These are phyloP conservation scores for Candida fluviatilis DNA, from an alignment of 805 yeast species.

Conservation along the genomic window DNA sequence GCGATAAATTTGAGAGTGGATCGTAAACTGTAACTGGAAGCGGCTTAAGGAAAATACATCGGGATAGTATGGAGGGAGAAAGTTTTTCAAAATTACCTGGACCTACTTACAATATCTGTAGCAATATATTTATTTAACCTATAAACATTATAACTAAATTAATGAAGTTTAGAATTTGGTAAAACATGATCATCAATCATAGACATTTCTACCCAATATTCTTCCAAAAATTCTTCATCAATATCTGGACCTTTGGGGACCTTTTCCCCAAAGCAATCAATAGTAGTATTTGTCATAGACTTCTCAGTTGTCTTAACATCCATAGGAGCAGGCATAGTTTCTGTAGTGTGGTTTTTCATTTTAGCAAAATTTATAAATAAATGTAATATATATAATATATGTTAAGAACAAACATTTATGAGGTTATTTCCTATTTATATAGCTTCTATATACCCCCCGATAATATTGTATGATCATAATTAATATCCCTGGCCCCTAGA, in stretches of 20 bases:
- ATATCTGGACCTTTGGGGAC: slow-evolving; percentile 5
- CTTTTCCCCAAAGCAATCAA: slow-evolving; percentile 4
- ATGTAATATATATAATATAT: background rate
- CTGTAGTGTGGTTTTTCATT: slow-evolving; percentile 1
- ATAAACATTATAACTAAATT: no score
- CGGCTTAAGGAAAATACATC: no score
- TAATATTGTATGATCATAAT: background rate
- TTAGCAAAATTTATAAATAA: background rate
- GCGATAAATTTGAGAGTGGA: no score
- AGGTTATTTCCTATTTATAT: background rate
- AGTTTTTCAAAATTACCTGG: no score
- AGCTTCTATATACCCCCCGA: background rate
- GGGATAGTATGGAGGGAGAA: no score
- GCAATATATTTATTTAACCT: no score
- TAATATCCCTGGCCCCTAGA: background rate
- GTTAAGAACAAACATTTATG: background rate
- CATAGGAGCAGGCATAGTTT: background rate
- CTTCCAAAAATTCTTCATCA: slow-evolving; percentile 5
- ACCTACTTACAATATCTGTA: no score
- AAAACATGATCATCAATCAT: slow-evolving; percentile 5
- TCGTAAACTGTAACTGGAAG: no score
- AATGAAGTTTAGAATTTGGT: slow-evolving; percentile 4
- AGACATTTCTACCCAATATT: slow-evolving; percentile 5
- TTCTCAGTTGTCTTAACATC: background rate
- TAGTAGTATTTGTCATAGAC: background rate